Conservation (phyloP, 768 basidiomycete genomes). For the Russula olivacea region DNA sequence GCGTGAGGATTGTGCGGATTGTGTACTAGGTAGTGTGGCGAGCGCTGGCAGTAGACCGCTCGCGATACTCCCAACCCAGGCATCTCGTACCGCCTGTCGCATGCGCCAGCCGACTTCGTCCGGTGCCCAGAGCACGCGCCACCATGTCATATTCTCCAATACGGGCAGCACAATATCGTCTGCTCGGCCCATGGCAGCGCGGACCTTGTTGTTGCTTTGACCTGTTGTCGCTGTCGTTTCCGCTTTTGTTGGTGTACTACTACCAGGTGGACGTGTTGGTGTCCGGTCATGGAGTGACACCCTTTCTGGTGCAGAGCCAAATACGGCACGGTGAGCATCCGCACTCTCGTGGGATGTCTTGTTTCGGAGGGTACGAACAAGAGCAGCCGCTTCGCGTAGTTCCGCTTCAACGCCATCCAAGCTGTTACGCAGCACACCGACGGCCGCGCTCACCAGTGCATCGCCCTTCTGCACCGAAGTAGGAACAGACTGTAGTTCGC, state of each 20-base stretch:
- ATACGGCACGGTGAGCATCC: slow-evolving; percentile 9
- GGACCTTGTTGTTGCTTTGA: slow-evolving; percentile 12
- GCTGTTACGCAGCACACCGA: not conserved
- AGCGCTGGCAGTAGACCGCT: slow-evolving; percentile 17
- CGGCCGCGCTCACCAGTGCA: slow-evolving; percentile 8
- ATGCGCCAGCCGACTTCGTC: slow-evolving; percentile 25
- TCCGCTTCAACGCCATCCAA: slow-evolving; percentile 9
- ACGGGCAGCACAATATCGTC: slow-evolving; percentile 11
- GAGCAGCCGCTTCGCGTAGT: slow-evolving; percentile 1
- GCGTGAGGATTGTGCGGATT: not conserved
- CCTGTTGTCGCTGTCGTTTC: not conserved
- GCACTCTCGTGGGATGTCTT: not conserved
- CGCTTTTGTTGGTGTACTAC: not conserved
- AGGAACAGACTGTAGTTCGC: slow-evolving; percentile 8
- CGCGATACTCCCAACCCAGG: slow-evolving; percentile 14
- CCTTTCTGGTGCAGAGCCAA: slow-evolving; percentile 1
- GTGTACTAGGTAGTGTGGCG: slow-evolving; percentile 12
- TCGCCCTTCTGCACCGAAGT: slow-evolving; percentile 12
- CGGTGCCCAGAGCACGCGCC: slow-evolving; percentile 17
- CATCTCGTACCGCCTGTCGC: slow-evolving; percentile 11
- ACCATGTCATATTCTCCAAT: slow-evolving; percentile 15
- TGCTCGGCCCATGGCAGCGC: slow-evolving; percentile 5
- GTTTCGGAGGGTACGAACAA: slow-evolving; percentile 4
- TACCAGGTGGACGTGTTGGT: not conserved
- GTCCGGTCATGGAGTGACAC: not conserved